Base-by-base conservation (phyloP, 768 basidiomycete species). In the Lentinula raphanica region DNA sequence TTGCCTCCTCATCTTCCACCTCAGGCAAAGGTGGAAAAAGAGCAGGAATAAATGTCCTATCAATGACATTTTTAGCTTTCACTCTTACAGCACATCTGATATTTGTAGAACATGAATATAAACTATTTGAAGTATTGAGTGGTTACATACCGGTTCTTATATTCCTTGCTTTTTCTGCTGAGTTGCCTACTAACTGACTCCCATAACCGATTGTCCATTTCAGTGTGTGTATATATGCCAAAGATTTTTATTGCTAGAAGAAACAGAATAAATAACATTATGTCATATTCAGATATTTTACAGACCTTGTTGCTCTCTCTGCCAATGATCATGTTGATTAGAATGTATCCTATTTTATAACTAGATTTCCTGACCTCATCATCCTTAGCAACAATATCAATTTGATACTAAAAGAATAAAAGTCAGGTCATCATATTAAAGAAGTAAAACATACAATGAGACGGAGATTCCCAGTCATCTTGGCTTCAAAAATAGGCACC, bases 401-500 rank as follows among this genome's bases (percentile, higher is more conserved):
- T 61, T 61, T 64, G 67, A 60, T 66, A 62, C 65, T 65, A 13
- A 23, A 53, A 5, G 23, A 12, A n/a, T 35, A 15, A 15, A 56
- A 6, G 28, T 9, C 9, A 29, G 3, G 8, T 28, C 21, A 32
- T 23, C 13, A 74, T 27, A 35, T 25, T 13, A 2, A 13, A 4
- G 11, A 11, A 15, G 4, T 9, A 31, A 19, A 35, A 68, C 78
- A 4, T 63, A 83, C 83, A 1, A 86, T 73, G 23, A 86, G 67
- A 11, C 81, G 71, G 23, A 75, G 65, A 60, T 84, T 81, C 0
- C 72, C 63, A 9, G 79, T 80, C 77, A 88, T 83, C 66, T 86
- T 88, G 0, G 88, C 88, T 64, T 88, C 86, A 54, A 77, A 88
- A 9, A 89, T 77, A 0, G 87, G 84, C 2, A 88, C 68, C 0